phyloP scores from a whole-genome alignment of 129 eudicot species.

The Gnaphalium uliginosum region DNA sequence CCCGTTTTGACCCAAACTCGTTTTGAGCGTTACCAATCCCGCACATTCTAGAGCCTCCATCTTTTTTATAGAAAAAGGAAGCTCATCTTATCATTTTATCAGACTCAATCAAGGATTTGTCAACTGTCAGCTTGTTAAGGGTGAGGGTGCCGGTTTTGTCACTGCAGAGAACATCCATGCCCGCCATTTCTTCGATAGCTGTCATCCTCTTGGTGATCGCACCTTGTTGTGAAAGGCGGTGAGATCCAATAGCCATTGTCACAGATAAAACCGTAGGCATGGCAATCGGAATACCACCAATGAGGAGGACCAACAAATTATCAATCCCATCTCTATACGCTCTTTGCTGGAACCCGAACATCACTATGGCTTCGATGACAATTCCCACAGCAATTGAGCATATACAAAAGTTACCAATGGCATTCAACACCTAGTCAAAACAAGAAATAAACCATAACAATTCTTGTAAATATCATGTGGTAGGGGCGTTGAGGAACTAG shows the following conservation, averaged over 20 bases:
- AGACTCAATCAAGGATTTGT: constrained; percentile 55
- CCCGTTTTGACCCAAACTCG: neutral
- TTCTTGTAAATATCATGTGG: neutral
- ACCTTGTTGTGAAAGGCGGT: constrained; percentile 80
- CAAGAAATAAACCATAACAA: neutral
- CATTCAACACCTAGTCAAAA: constrained; percentile 53
- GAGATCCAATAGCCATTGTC: constrained; percentile 94
- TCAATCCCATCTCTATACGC: constrained; percentile 73
- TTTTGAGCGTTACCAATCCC: neutral
- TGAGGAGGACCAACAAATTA: constrained; percentile 74
- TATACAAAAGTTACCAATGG: constrained; percentile 90
- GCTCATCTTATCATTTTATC: neutral
- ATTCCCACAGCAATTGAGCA: constrained; percentile 82
- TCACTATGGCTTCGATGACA: constrained; percentile 60
- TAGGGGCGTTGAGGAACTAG: neutral
- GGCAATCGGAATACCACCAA: constrained; percentile 93
- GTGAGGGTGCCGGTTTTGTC: constrained; percentile 91
- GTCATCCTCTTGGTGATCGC: constrained; percentile 96
- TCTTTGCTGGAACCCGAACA: constrained; percentile 70
- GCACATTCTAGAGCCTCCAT: too few relatives aligned
- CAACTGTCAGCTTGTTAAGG: constrained; percentile 81
- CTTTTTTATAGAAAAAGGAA: too few relatives aligned
- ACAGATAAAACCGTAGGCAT: constrained; percentile 94
- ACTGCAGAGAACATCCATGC: constrained; percentile 93
- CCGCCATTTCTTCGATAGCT: constrained; percentile 95